Evolutionary conservation across 768 basidiomycete genomes (phyloP).

Genomic region (Agrocybe praecox): DNA sequence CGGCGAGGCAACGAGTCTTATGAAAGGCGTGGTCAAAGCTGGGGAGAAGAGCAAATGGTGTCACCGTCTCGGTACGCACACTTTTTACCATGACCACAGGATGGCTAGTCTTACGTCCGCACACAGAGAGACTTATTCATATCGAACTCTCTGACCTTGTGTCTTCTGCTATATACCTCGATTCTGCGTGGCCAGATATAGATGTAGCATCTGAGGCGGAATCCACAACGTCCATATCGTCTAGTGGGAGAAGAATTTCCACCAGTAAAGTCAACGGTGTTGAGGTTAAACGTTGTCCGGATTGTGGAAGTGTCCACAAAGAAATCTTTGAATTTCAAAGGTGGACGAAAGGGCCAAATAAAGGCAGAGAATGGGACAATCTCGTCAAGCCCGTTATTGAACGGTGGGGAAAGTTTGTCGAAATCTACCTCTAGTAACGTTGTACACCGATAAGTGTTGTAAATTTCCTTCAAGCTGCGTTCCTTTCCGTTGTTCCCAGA

Average conservation of each 20-base stretch:
- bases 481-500: too few relatives aligned
- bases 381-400: conserved; percentile 78
- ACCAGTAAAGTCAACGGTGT: conserved; percentile 10
- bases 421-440: conserved; percentile 34
- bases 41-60: conserved; percentile 67
- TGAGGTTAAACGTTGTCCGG: conserved; percentile 33
- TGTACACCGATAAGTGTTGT: too few relatives aligned
- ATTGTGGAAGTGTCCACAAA: conserved; percentile 60
- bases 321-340: conserved; percentile 80
- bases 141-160: conserved; percentile 77
- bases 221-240: conserved; percentile 13
- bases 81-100: background rate
- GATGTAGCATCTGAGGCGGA: conserved; percentile 10
- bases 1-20: conserved; percentile 45
- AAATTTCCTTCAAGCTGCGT: too few relatives aligned
- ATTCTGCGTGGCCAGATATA: conserved; percentile 45
- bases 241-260: conserved; percentile 16
- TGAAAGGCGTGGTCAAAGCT: conserved; percentile 66
- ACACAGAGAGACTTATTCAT: conserved; percentile 72
- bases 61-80: conserved; percentile 58
- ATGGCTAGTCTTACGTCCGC: background rate
- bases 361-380: conserved; percentile 72
- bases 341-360: conserved; percentile 50
- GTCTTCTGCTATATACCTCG: conserved; percentile 59
- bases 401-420: conserved; percentile 75